Evolutionary conservation across 164 flowering plant species (phyloP), one percentile per base, ranked within the genome.

Genomic region (Echeveria elegans): DNA sequence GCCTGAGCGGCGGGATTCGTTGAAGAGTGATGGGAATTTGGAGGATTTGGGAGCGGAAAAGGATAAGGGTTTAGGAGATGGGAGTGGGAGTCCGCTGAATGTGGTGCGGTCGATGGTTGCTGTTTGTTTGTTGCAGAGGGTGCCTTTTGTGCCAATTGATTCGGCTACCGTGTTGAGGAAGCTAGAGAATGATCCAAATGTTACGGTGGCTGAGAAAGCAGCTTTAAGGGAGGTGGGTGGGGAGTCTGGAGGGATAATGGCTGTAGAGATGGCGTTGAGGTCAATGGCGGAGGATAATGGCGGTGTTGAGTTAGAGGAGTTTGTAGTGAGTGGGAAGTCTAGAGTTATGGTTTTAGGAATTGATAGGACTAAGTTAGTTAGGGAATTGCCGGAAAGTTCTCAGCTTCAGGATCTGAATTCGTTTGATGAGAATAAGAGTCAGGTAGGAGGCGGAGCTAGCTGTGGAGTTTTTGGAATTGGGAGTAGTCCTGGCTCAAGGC

Each of bases 61-160:
- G 45, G 32, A 62, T 47, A 26, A 66, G 73, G 36, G 53, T 10
- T 40, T 66, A 18, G 40, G 59, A 34, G 88, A 76, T 41, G 82
- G 71, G 52, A 77, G 80, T n/a, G 87, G 86, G 24, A 83, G 79
- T 48, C 86, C 96, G 19, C 68, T 86, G 38, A 67, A 82, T n/a
- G 72, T 86, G 11, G 93, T 94, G 21, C 72, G 99, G 68, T 81
- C 95, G 1, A 82, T 91, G 90, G 95, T 94, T 48, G 96, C 97
- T 2, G 86, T 78, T 47, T 83, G 86, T 69, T 74, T 94, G 71
- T 67, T 94, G 74, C 90, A 88, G 69, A 73, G 96, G 69, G 88
- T 87, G 2, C 99, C 97, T 0, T 94, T 88, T 73, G 58, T 72
- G 24, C 70, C 89, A 4, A 79, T 92, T n/a, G 99, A 91, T 73